Conservation (phyloP, 495 filamentous ascomycete genomes). For the Neurospora intermedia region DNA sequence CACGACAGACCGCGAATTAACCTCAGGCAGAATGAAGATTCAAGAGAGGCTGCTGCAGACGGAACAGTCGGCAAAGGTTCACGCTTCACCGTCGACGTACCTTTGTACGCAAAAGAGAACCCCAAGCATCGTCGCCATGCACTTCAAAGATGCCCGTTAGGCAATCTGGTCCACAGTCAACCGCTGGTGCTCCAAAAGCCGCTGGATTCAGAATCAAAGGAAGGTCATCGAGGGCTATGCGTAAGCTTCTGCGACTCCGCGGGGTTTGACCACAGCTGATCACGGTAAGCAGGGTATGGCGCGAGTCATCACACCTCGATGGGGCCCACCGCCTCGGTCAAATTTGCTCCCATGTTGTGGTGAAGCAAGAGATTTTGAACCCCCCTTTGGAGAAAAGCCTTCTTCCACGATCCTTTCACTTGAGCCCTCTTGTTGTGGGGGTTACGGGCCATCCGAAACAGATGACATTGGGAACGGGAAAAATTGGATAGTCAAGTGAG, state of each 20-base stretch:
- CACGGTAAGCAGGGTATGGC: not conserved
- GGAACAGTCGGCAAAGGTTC: not conserved
- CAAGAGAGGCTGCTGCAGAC: not conserved
- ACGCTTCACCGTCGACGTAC: not conserved
- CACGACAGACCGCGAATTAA: not conserved
- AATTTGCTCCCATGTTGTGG: not conserved
- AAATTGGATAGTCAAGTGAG: not conserved
- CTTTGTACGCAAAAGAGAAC: not conserved
- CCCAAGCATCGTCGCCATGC: not conserved
- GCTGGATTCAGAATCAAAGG: not conserved
- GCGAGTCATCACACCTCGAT: not conserved
- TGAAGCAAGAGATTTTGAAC: not conserved
- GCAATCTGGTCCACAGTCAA: not conserved
- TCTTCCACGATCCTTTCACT: not conserved
- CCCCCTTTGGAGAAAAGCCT: not conserved
- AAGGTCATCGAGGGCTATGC: not conserved
- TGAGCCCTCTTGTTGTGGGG: not conserved
- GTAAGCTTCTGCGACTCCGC: not conserved
- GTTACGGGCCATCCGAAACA: not conserved
- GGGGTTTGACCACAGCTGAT: not conserved
- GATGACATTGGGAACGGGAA: not conserved
- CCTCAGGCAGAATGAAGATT: not conserved
- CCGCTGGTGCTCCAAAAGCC: not conserved
- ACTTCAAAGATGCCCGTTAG: not conserved
- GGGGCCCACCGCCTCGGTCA: not conserved